Conservation (phyloP, 441 rosid species). For the Metrosideros polymorpha region DNA sequence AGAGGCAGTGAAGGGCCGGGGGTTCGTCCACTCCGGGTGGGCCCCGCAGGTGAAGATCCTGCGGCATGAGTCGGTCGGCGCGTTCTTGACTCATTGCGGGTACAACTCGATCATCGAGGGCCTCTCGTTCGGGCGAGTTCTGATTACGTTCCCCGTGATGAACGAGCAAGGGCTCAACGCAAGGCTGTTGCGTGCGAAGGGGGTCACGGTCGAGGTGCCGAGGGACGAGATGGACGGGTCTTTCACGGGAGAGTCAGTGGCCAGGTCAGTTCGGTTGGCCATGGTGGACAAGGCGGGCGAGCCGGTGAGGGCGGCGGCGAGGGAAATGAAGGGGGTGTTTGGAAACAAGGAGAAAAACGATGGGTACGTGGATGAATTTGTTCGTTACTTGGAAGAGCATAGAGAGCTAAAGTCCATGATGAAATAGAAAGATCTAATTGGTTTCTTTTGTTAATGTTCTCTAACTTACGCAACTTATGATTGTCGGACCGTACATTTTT, state of each 20-base stretch:
- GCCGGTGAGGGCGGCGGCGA: background rate
- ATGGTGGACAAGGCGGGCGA: background rate
- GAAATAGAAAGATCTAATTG: background rate
- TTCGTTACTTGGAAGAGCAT: background rate
- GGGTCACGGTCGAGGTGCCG: background rate
- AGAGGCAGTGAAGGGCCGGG: background rate
- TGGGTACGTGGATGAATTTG: background rate
- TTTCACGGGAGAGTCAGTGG: background rate
- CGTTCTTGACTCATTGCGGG: constrained; percentile 3
- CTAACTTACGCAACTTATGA: background rate
- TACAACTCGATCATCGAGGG: constrained; percentile 2
- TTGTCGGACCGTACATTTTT: background rate
- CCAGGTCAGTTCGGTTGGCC: background rate
- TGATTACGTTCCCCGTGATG: background rate
- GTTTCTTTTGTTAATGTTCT: too few relatives aligned
- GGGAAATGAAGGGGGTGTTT: background rate
- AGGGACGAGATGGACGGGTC: background rate
- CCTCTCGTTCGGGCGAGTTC: background rate
- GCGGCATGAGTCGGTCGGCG: background rate
- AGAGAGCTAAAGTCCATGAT: background rate
- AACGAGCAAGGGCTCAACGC: background rate
- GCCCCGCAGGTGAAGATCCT: constrained; percentile 8
- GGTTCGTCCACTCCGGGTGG: background rate
- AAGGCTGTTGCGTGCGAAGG: background rate
- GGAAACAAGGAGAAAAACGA: background rate